These are phyloP conservation scores for Plantago elongata DNA, from an alignment of 257 asterid species.

Conservation along the genomic window DNA sequence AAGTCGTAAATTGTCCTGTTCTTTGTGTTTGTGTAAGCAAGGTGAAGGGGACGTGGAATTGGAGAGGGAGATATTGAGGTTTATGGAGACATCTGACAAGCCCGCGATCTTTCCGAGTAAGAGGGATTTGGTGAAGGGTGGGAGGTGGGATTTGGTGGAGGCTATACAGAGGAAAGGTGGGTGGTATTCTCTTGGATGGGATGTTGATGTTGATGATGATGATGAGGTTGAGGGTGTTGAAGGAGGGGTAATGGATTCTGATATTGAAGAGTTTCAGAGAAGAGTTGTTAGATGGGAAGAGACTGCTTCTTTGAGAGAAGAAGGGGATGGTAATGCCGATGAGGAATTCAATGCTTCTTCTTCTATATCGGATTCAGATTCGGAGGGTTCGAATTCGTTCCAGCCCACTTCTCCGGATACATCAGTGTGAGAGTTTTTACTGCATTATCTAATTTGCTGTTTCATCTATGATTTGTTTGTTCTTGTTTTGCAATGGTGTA, in stretches of 20 bases:
- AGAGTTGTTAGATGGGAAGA: conserved; percentile 41
- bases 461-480: conserved; percentile 2
- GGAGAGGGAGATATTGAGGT: conserved; percentile 74
- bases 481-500: neutral
- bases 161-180: conserved; percentile 71
- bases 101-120: conserved; percentile 69
- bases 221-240: conserved; percentile 31
- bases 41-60: conserved; percentile 57
- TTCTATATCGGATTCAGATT: conserved; percentile 27
- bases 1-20: conserved; percentile 8
- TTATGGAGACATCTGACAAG: conserved; percentile 77
- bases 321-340: conserved; percentile 1
- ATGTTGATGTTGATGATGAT: conserved; percentile 31
- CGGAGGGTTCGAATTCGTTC: conserved; percentile 37
- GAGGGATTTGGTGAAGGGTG: conserved; percentile 58
- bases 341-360: conserved; percentile 23
- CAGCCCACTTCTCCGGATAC: conserved; percentile 39
- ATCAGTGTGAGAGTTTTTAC: neutral
- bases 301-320: conserved; percentile 28
- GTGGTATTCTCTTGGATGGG: conserved; percentile 91
- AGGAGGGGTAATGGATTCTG: conserved; percentile 29
- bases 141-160: conserved; percentile 77
- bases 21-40: conserved; percentile 44
- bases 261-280: conserved; percentile 41
- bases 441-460: neutral